phyloP scores from a whole-genome alignment of 345 rosid genomes.

The Aquilaria sinensis region DNA sequence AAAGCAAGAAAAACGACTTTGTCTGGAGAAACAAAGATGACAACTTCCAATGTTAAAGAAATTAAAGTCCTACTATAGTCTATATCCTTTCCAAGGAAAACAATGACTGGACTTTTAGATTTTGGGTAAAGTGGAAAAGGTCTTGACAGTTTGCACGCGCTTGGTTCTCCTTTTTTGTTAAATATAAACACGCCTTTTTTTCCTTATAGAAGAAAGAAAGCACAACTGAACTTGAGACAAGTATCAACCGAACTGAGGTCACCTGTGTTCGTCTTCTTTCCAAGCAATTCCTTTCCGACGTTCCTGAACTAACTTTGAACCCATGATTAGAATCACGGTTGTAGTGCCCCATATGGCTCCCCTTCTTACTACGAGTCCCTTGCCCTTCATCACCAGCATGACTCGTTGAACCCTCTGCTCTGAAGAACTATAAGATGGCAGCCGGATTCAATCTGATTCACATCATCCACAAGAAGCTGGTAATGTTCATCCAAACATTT shows the following conservation, averaged over 20 bases:
- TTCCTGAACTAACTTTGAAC: slow-evolving; percentile 82
- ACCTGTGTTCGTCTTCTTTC: slow-evolving; percentile 98
- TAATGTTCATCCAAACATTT: slow-evolving; percentile 82
- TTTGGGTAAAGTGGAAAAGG: too few species aligned
- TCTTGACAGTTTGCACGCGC: too few species aligned
- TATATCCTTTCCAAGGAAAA: too few species aligned
- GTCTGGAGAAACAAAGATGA: too few species aligned
- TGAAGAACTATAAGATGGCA: slow-evolving; percentile 62
- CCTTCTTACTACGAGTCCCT: slow-evolving; percentile 40
- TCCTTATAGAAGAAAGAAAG: too few species aligned
- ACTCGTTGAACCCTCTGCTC: slow-evolving; percentile 39
- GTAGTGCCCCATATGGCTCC: slow-evolving; percentile 36
- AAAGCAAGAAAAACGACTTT: too few species aligned
- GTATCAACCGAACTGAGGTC: slow-evolving; percentile 6
- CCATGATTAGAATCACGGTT: slow-evolving; percentile 63
- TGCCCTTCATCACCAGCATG: slow-evolving; percentile 67
- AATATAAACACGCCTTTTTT: too few species aligned
- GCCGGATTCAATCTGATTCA: slow-evolving; percentile 77
- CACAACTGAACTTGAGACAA: too few species aligned
- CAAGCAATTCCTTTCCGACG: slow-evolving; percentile 96
- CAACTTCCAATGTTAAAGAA: too few species aligned
- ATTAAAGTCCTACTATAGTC: too few species aligned
- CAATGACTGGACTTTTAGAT: too few species aligned
- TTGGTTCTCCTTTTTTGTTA: too few species aligned
- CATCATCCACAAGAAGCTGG: slow-evolving; percentile 75